These are phyloP conservation scores for Fusarium nisikadoi DNA, from an alignment of 2,329 filamentous ascomycete genomes.

Conservation along the genomic window DNA sequence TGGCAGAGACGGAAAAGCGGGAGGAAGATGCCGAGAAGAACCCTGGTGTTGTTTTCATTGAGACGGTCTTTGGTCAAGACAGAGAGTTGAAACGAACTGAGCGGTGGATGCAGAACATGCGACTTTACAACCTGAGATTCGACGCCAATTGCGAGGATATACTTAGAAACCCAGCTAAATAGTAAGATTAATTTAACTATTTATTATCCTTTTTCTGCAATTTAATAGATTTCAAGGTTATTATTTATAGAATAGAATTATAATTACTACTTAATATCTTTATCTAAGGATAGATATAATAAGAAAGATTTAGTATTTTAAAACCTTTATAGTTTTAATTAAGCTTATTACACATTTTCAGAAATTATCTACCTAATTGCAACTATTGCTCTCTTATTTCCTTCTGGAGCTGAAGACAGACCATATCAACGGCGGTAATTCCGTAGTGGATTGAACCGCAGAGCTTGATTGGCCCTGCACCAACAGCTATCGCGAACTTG, in stretches of 20 bases:
- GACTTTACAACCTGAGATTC: background rate
- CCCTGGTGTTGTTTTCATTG: background rate
- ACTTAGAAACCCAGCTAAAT: too few species aligned
- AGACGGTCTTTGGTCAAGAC: background rate
- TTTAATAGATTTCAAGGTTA: too few species aligned
- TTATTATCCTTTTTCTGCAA: too few species aligned
- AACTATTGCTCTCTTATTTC: background rate
- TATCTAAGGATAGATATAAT: too few species aligned
- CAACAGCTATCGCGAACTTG: rapidly evolving
- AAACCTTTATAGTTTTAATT: rapidly evolving
- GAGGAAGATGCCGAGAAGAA: rapidly evolving
- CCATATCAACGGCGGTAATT: background rate
- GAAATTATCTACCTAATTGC: rapidly evolving
- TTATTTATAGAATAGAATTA: too few species aligned
- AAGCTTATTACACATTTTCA: background rate
- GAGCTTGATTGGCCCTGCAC: rapidly evolving
- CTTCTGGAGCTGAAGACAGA: background rate
- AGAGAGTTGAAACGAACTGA: background rate
- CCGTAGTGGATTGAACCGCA: background rate
- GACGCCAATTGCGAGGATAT: background rate
- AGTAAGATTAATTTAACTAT: too few species aligned
- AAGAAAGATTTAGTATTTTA: too few species aligned
- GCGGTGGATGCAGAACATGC: background rate
- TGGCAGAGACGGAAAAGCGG: rapidly evolving
- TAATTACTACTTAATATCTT: too few species aligned